Evolutionary conservation across 2,329 filamentous ascomycete species (phyloP).

Genomic region (Magnaporthales sp.): DNA sequence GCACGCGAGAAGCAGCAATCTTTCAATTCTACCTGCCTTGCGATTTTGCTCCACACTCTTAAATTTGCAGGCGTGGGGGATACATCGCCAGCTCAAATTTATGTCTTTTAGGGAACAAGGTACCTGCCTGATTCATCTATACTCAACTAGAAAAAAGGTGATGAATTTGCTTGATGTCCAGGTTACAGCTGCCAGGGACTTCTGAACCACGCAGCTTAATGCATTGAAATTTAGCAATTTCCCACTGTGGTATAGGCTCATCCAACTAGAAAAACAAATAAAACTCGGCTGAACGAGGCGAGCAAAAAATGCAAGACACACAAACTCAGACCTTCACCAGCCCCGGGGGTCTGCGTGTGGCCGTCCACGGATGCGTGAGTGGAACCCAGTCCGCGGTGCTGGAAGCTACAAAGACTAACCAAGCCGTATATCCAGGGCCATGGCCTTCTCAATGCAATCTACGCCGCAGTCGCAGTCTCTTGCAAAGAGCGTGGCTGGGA

Average conservation of each 20-base stretch:
- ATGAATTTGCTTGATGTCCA: neutral
- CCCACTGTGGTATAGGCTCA: neutral
- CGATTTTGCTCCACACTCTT: neutral
- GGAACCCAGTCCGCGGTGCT: neutral
- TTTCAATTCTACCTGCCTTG: neutral
- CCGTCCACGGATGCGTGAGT: constrained; percentile 79
- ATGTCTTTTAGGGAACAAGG: no score
- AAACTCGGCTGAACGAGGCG: neutral
- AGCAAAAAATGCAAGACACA: neutral
- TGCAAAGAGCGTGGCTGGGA: constrained; percentile 68
- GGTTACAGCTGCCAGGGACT: neutral
- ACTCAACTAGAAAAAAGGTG: no score
- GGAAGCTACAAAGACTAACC: neutral
- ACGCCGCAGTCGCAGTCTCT: constrained; percentile 63
- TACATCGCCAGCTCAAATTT: neutral
- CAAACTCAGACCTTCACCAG: constrained; percentile 20
- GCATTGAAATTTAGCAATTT: neutral
- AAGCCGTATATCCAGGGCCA: constrained; percentile 57
- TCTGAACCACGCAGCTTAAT: neutral
- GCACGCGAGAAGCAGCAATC: neutral
- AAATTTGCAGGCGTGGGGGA: neutral
- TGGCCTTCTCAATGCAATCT: constrained; percentile 86
- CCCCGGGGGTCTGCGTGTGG: constrained; percentile 56
- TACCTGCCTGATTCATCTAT: no score
- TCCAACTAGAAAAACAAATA: neutral